phyloP scores from a whole-genome alignment of 768 basidiomycete genomes.

The Boletus subcaerulescens region DNA sequence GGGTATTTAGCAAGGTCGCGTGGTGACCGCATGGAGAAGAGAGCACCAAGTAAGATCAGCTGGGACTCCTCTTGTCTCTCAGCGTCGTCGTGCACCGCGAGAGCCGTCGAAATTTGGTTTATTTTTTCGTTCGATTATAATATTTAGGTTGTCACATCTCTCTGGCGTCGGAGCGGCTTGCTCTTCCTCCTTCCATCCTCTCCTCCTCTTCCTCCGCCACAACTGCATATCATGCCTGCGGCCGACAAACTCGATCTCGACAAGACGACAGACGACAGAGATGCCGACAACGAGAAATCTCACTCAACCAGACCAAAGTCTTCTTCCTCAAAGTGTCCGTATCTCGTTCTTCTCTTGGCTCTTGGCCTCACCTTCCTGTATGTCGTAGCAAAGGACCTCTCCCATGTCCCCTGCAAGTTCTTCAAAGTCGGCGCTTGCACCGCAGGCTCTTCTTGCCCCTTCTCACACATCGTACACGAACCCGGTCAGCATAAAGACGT shows the following conservation, averaged over 20 bases:
- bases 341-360: neutral
- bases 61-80: no score
- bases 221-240: conserved; percentile 15
- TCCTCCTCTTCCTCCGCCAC: neutral
- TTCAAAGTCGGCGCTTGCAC: conserved; percentile 93
- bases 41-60: no score
- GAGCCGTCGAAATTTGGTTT: no score
- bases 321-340: conserved; percentile 33
- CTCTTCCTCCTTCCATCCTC: neutral
- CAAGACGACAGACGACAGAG: conserved; percentile 15
- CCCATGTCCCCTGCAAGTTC: conserved; percentile 98
- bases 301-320: conserved; percentile 23
- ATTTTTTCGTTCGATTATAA: no score
- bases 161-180: no score
- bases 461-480: conserved; percentile 76
- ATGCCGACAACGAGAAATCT: conserved; percentile 21
- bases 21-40: neutral
- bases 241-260: conserved; percentile 20
- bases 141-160: no score
- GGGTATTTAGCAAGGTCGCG: neutral
- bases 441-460: conserved; percentile 92
- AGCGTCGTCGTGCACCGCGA: no score
- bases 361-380: neutral
- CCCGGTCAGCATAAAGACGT: conserved; percentile 78
- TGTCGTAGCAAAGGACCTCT: conserved; percentile 75